Evolutionary conservation across 1,284 basidiomycete species (phyloP).

Genomic region (Fistulinella cinereoalba): DNA sequence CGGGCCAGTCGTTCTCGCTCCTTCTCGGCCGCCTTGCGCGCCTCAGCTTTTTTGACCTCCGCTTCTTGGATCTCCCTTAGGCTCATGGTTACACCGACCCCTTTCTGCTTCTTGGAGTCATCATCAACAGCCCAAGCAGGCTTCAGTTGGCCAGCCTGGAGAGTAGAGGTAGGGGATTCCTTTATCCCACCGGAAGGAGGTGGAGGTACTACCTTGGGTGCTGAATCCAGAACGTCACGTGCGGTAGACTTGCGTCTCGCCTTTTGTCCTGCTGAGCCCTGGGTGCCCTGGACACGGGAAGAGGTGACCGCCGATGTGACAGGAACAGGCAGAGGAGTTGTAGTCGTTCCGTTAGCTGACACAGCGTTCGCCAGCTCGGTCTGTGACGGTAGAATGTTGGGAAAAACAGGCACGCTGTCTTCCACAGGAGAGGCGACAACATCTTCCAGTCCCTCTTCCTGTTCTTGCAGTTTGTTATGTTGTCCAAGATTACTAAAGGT

Average conservation of each 20-base stretch:
- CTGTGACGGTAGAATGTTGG: constrained; percentile 12
- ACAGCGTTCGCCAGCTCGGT: constrained; percentile 13
- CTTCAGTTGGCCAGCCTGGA: constrained; percentile 39
- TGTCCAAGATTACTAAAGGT: constrained; percentile 58
- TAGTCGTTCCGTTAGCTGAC: constrained; percentile 7
- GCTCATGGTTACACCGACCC: constrained; percentile 52
- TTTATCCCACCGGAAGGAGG: constrained; percentile 19
- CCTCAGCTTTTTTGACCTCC: constrained; percentile 80
- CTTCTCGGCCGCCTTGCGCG: constrained; percentile 65
- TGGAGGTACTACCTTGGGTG: constrained; percentile 22
- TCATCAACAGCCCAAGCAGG: constrained; percentile 65
- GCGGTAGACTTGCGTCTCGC: constrained; percentile 29
- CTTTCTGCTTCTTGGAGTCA: constrained; percentile 54
- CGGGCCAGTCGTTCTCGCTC: constrained; percentile 61
- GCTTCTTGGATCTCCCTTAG: constrained; percentile 95
- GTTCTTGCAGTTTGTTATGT: constrained; percentile 46
- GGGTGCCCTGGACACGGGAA: constrained; percentile 2
- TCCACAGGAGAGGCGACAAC: constrained; percentile 11
- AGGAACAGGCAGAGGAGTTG: constrained; percentile 10
- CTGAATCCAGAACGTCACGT: constrained; percentile 26
- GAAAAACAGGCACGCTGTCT: constrained; percentile 9
- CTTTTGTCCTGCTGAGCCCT: constrained; percentile 22
- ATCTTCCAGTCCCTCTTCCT: constrained; percentile 16
- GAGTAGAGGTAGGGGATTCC: constrained; percentile 24
- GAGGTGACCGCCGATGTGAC: constrained; percentile 6